Percentiles rank a stretch among this genome's conserved stretches.
Conservation (phyloP, 1,139 yeast species). For the Lodderomyces parapsilosis region DNA sequence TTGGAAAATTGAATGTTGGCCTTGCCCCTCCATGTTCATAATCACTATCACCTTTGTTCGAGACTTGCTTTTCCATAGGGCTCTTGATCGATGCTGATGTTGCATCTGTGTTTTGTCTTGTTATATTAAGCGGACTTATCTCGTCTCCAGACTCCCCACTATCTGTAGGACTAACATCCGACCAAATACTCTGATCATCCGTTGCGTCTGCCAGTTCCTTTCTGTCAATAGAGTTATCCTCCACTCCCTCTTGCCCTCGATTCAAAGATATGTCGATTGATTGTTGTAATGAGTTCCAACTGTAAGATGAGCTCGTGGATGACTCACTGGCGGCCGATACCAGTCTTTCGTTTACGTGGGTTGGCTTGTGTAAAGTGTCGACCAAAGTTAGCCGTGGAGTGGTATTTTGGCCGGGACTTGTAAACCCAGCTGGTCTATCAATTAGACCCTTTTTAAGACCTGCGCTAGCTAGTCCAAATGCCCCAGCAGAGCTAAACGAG, state of each 20-base stretch:
- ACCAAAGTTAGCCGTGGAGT: not conserved
- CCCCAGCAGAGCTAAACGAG: conserved; percentile 39
- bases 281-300: conserved; percentile 39
- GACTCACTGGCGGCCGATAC: conserved; percentile 5
- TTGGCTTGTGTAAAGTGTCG: conserved; percentile 8
- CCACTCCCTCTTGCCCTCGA: not conserved
- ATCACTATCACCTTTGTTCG: not conserved
- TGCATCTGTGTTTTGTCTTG: conserved; percentile 3
- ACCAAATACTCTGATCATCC: conserved; percentile 10
- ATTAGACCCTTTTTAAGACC: not conserved
- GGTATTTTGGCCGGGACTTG: not conserved
- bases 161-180: conserved; percentile 8
- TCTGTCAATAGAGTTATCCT: not conserved
- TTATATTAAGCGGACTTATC: conserved; percentile 13
- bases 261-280: conserved; percentile 27
- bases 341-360: not conserved
- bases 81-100: not conserved
- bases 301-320: conserved; percentile 13
- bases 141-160: conserved; percentile 6
- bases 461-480: conserved; percentile 15
- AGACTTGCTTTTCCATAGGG: not conserved
- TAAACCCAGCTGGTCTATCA: not conserved
- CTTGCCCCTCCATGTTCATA: not conserved
- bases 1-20: conserved; percentile 38
- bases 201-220: not conserved